Evolutionary conservation across 768 basidiomycete species (phyloP).

Genomic region (Boletus patriciae): DNA sequence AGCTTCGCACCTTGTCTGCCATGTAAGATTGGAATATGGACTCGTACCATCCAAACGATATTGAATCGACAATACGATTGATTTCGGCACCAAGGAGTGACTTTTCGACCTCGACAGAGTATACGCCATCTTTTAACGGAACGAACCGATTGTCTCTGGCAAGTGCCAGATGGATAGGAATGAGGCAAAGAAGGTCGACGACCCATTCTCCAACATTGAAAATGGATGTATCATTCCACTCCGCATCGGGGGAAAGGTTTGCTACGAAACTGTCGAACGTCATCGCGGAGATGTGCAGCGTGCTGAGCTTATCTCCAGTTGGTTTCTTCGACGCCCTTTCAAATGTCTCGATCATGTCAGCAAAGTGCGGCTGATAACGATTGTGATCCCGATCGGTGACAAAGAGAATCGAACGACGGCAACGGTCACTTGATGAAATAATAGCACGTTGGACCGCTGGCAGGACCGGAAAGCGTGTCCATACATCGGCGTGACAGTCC

Average conservation of each 20-base stretch:
- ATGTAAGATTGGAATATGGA: constrained; percentile 62
- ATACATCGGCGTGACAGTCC: constrained; percentile 56
- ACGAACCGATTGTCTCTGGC: constrained; percentile 61
- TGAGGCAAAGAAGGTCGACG: constrained; percentile 58
- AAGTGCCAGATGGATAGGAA: constrained; percentile 64
- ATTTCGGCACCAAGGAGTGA: constrained; percentile 60
- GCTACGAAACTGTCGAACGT: constrained; percentile 27
- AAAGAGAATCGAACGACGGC: constrained; percentile 41
- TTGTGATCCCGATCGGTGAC: constrained; percentile 39
- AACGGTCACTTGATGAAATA: constrained; percentile 35
- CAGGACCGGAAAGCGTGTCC: constrained; percentile 60
- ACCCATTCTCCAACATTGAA: constrained; percentile 60
- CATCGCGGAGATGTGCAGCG: constrained; percentile 34
- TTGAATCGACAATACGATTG: constrained; percentile 50
- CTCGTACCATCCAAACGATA: constrained; percentile 69
- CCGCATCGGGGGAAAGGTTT: constrained; percentile 1
- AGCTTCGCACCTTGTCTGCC: constrained; percentile 46
- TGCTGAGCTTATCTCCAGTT: constrained; percentile 42
- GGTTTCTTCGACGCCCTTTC: constrained; percentile 54
- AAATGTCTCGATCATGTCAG: constrained; percentile 45
- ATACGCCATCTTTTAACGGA: constrained; percentile 57
- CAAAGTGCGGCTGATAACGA: constrained; percentile 43
- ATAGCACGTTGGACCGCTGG: constrained; percentile 49
- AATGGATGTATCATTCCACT: constrained; percentile 32
- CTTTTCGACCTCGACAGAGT: constrained; percentile 49